phyloP scores from a whole-genome alignment of 805 yeast genomes.

The Barnettozyma californica region DNA sequence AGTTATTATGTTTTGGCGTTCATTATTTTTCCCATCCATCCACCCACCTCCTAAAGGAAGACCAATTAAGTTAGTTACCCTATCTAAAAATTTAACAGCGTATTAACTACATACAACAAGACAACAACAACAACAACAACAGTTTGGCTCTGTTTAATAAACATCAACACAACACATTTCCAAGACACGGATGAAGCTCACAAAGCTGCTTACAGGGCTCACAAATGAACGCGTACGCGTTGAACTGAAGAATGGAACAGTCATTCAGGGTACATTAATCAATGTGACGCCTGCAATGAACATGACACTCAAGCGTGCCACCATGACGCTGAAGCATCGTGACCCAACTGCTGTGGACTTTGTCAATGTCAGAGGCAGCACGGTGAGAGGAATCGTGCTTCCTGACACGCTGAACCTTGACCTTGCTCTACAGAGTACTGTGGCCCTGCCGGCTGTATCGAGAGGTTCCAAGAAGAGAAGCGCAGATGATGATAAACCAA shows the following conservation, averaged over 20 bases:
- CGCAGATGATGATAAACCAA: slow-evolving; percentile 25
- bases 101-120: background rate
- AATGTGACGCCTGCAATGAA: slow-evolving; percentile 91
- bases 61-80: no score
- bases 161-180: background rate
- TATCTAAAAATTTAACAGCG: background rate
- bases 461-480: slow-evolving; percentile 18
- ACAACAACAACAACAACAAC: background rate
- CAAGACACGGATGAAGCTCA: slow-evolving; percentile 48
- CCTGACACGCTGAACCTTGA: slow-evolving; percentile 85
- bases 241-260: slow-evolving; percentile 87
- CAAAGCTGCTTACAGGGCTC: slow-evolving; percentile 75
- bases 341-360: slow-evolving; percentile 68
- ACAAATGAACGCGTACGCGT: slow-evolving; percentile 83
- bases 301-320: slow-evolving; percentile 72
- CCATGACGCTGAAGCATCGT: slow-evolving; percentile 66
- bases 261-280: slow-evolving; percentile 76
- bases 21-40: background rate
- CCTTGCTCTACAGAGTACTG: slow-evolving; percentile 44
- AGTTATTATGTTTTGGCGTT: no score
- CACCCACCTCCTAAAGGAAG: background rate
- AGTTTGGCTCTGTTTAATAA: background rate
- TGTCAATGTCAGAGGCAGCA: slow-evolving; percentile 85
- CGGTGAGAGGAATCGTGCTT: slow-evolving; percentile 72
- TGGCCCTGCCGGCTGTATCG: background rate